Percentiles rank a stretch among this genome's conserved stretches.
phyloP scores from a whole-genome alignment of 2,329 filamentous ascomycete genomes.

The Fusarium pilosicola region DNA sequence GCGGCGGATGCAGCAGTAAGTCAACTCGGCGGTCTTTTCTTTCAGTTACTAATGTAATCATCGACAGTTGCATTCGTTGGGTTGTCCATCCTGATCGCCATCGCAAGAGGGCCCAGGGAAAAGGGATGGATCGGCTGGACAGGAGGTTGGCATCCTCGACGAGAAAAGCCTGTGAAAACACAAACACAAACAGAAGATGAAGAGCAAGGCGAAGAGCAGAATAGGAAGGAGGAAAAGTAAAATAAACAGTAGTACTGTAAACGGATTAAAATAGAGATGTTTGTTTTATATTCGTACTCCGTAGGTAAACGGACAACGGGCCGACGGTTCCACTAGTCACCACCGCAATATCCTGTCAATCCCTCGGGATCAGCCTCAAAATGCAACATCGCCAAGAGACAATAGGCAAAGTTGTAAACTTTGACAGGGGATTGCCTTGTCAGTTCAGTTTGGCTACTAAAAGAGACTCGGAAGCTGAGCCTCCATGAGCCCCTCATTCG shows the following conservation, averaged over 20 bases:
- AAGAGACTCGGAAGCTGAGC: constrained; percentile 11
- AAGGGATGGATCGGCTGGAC: constrained; percentile 48
- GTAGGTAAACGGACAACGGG: not conserved
- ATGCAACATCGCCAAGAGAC: not conserved
- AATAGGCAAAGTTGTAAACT: not conserved
- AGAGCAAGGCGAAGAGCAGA: not conserved
- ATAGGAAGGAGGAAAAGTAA: constrained; percentile 11
- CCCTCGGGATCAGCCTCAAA: not conserved
- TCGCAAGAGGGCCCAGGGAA: constrained; percentile 46
- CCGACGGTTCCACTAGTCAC: not conserved
- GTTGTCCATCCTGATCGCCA: constrained; percentile 42
- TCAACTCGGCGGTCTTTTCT: not conserved
- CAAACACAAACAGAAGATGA: constrained; percentile 6
- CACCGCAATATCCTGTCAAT: not conserved
- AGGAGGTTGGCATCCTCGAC: constrained; percentile 44
- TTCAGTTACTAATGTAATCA: not conserved
- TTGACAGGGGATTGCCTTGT: not conserved
- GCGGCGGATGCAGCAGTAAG: constrained; percentile 52
- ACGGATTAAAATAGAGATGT: not conserved
- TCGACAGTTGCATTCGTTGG: constrained; percentile 43
- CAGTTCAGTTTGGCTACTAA: not conserved
- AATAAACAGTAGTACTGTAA: not conserved
- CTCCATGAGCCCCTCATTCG: constrained; percentile 11
- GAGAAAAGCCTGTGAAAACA: constrained; percentile 6
- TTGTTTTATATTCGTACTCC: not conserved